Percentiles rank a stretch among this genome's conserved stretches.
These are phyloP conservation scores for Aureobasidium mangrovei DNA, from an alignment of 2,329 filamentous ascomycete species.

Conservation along the genomic window DNA sequence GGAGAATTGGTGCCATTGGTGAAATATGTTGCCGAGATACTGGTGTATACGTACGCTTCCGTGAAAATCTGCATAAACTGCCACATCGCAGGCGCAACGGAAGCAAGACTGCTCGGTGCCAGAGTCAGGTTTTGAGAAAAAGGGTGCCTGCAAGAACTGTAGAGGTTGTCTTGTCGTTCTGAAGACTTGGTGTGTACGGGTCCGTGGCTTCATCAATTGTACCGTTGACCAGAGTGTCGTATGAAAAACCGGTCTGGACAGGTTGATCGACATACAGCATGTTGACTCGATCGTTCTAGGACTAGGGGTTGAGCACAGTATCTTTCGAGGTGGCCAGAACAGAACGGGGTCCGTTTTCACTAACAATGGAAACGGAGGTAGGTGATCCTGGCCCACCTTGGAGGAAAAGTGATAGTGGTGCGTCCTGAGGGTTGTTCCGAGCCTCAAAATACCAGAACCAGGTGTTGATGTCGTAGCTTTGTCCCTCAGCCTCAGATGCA, in stretches of 20 bases:
- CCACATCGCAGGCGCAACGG: conserved; percentile 46
- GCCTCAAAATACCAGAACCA: conserved; percentile 51
- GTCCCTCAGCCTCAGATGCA: neutral
- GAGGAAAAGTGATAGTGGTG: conserved; percentile 52
- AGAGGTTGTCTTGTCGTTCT: conserved; percentile 17
- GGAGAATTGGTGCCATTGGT: no score
- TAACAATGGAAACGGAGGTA: conserved; percentile 54
- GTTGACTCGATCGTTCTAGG: conserved; percentile 33
- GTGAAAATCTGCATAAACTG: conserved; percentile 45
- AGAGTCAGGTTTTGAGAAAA: conserved; percentile 14
- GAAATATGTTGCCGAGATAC: no score
- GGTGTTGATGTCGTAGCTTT: conserved; percentile 24
- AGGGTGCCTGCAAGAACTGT: conserved; percentile 21
- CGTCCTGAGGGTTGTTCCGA: conserved; percentile 37
- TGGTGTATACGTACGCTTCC: no score
- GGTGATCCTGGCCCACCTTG: conserved; percentile 57
- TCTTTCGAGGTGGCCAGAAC: conserved; percentile 33
- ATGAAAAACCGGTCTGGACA: conserved; percentile 35
- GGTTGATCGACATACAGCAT: conserved; percentile 35
- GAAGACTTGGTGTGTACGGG: conserved; percentile 12
- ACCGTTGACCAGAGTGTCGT: conserved; percentile 46
- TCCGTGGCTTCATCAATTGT: conserved; percentile 37
- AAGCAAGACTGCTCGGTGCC: conserved; percentile 31
- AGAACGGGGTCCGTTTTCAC: conserved; percentile 44
- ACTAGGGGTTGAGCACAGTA: conserved; percentile 38